Percentiles rank a stretch among this genome's conserved stretches.
phyloP scores from a whole-genome alignment of 805 yeast species.

The Schwanniomyces yamadae region DNA sequence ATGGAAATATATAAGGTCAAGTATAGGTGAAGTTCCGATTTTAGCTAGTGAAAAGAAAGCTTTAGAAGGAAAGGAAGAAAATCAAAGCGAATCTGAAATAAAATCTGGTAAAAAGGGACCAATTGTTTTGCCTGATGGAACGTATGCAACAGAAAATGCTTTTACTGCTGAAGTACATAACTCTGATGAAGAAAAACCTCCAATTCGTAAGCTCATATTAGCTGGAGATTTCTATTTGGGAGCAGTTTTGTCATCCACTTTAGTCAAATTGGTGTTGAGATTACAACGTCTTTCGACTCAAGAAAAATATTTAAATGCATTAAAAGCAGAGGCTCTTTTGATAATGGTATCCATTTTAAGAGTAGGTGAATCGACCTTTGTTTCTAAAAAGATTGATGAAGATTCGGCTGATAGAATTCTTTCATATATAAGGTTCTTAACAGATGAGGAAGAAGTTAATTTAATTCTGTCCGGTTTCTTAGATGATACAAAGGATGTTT shows the following conservation, averaged over 20 bases:
- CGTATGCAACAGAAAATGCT: slow-evolving; percentile 94
- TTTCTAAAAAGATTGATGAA: slow-evolving; percentile 81
- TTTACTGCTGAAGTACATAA: slow-evolving; percentile 47
- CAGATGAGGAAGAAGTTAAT: slow-evolving; percentile 57
- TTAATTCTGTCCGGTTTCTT: slow-evolving; percentile 69
- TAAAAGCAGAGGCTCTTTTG: slow-evolving; percentile 92
- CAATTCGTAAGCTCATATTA: slow-evolving; percentile 76
- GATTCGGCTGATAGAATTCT: slow-evolving; percentile 94
- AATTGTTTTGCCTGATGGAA: slow-evolving; percentile 94
- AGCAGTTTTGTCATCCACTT: slow-evolving; percentile 81
- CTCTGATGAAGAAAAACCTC: slow-evolving; percentile 54
- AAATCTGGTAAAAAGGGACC: slow-evolving; percentile 53
- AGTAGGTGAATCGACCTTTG: slow-evolving; percentile 74
- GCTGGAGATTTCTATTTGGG: slow-evolving; percentile 91
- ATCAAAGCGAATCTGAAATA: slow-evolving; percentile 27
- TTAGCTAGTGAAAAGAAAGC: slow-evolving; percentile 56
- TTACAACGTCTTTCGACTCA: slow-evolving; percentile 57
- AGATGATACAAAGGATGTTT: slow-evolving; percentile 85
- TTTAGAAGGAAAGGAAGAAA: slow-evolving; percentile 23
- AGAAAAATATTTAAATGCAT: slow-evolving; percentile 66
- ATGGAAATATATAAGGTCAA: slow-evolving; percentile 82
- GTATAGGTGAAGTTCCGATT: slow-evolving; percentile 91
- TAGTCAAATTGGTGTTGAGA: slow-evolving; percentile 83
- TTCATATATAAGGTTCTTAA: slow-evolving; percentile 78
- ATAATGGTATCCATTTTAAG: slow-evolving; percentile 89